Percentiles rank a stretch among this genome's conserved stretches.
Conservation (phyloP, 2,329 filamentous ascomycete species). For the Aureobasidium sp. region DNA sequence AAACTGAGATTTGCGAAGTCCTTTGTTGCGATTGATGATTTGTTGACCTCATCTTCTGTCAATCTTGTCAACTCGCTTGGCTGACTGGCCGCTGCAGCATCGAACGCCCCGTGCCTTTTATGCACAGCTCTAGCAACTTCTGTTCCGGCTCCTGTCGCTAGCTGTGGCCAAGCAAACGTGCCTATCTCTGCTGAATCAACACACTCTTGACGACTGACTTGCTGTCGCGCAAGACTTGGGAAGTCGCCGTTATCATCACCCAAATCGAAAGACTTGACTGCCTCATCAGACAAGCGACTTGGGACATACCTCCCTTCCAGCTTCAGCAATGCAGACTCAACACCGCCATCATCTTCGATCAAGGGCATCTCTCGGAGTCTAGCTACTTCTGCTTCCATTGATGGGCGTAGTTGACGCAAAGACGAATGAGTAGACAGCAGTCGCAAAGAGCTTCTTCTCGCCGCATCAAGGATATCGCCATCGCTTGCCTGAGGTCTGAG, state of each 20-base stretch:
- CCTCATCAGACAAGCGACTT: neutral
- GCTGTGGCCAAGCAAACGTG: neutral
- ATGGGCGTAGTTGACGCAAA: conserved; percentile 49
- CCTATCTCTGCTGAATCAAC: neutral
- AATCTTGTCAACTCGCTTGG: neutral
- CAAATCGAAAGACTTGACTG: neutral
- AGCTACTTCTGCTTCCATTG: conserved; percentile 82
- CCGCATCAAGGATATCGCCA: neutral
- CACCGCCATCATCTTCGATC: conserved; percentile 67
- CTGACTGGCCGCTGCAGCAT: neutral
- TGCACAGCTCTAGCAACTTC: neutral
- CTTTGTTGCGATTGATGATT: neutral
- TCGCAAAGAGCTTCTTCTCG: conserved; percentile 8
- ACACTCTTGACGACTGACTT: neutral
- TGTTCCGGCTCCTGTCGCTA: neutral
- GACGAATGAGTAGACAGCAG: conserved; percentile 46
- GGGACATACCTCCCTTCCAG: conserved; percentile 73
- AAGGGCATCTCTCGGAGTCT: conserved; percentile 83
- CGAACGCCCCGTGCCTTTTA: neutral
- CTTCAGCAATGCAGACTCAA: conserved; percentile 87
- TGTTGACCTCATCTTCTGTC: neutral
- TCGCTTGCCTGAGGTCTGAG: conserved; percentile 10
- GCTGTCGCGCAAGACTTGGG: neutral
- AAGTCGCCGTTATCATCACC: neutral
- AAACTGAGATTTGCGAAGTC: neutral